These are phyloP conservation scores for Lodderomyces orthopsilosis DNA, from an alignment of 1,139 yeast genomes.

Conservation along the genomic window DNA sequence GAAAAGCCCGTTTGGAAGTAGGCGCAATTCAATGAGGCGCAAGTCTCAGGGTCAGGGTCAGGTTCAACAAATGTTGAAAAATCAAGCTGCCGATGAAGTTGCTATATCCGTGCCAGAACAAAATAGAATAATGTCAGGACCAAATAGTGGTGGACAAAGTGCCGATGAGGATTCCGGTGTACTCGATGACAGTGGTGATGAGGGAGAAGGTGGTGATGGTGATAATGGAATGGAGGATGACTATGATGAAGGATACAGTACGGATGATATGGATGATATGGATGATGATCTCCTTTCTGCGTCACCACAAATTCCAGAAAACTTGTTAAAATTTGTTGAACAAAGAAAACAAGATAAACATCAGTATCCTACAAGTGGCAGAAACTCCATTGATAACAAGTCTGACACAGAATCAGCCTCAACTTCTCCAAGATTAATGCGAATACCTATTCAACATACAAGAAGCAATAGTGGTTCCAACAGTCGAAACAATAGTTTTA, in stretches of 20 bases:
- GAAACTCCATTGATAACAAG: slow-evolving; percentile 4
- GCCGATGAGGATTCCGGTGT: slow-evolving; percentile 1
- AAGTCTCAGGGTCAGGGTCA: slow-evolving; percentile 1
- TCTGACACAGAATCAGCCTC: not conserved
- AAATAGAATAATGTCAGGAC: not conserved
- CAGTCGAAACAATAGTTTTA: slow-evolving; percentile 26
- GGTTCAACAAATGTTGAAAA: slow-evolving; percentile 1
- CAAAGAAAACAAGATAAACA: slow-evolving; percentile 37
- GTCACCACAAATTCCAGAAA: slow-evolving; percentile 67
- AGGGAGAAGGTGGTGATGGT: slow-evolving; percentile 10
- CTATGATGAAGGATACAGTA: slow-evolving; percentile 28
- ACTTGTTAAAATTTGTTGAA: slow-evolving; percentile 55
- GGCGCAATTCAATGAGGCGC: slow-evolving; percentile 8
- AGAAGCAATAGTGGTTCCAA: slow-evolving; percentile 9
- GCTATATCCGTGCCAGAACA: not conserved
- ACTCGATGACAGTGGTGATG: slow-evolving; percentile 14
- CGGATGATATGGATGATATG: slow-evolving; percentile 30
- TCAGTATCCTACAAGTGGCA: not conserved
- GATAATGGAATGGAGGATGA: slow-evolving; percentile 21
- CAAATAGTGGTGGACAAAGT: not conserved
- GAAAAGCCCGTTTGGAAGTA: slow-evolving; percentile 6
- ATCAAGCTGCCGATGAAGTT: not conserved
- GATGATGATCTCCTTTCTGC: slow-evolving; percentile 56
- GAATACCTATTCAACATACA: not conserved
- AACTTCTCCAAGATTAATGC: slow-evolving; percentile 23